Evolutionary conservation across 371 early-diverging fungal genomes (phyloP).

Genomic region (Mucor irregularis): DNA sequence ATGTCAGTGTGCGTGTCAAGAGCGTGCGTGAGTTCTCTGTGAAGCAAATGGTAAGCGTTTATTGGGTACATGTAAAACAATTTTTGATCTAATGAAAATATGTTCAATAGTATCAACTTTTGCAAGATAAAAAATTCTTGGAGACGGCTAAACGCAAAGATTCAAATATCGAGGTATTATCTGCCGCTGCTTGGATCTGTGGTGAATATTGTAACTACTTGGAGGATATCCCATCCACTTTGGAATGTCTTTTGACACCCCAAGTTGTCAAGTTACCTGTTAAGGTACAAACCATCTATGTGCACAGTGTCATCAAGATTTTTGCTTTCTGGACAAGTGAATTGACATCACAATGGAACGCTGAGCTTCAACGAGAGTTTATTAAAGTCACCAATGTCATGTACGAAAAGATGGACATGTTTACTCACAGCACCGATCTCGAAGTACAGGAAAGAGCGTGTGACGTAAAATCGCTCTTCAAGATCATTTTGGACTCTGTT

Average conservation of each 20-base stretch:
- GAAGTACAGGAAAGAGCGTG: slow-evolving; percentile 84
- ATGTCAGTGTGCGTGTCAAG: slow-evolving; percentile 88
- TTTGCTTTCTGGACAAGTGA: slow-evolving; percentile 68
- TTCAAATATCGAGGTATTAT: slow-evolving; percentile 75
- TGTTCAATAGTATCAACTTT: slow-evolving; percentile 40
- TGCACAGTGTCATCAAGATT: slow-evolving; percentile 77
- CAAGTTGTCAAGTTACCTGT: slow-evolving; percentile 57
- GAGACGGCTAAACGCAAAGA: slow-evolving; percentile 62
- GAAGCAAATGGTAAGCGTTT: slow-evolving; percentile 65
- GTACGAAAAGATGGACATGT: slow-evolving; percentile 55
- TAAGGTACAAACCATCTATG: slow-evolving; percentile 68
- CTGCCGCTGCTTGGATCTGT: slow-evolving; percentile 88
- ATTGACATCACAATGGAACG: slow-evolving; percentile 58
- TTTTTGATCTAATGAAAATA: no score
- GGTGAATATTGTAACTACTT: slow-evolving; percentile 82
- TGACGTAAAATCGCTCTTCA: slow-evolving; percentile 55
- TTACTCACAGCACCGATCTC: slow-evolving; percentile 60
- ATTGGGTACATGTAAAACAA: no score
- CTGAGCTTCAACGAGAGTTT: slow-evolving; percentile 50
- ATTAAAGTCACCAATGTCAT: slow-evolving; percentile 54
- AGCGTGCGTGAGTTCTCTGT: slow-evolving; percentile 81
- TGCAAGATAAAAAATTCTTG: slow-evolving; percentile 63
- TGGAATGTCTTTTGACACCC: slow-evolving; percentile 60
- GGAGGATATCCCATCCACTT: slow-evolving; percentile 50
- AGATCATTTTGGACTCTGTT: slow-evolving; percentile 44